Evolutionary conservation across 2,329 filamentous ascomycete species (phyloP).

Genomic region (Diaporthe ampelina): DNA sequence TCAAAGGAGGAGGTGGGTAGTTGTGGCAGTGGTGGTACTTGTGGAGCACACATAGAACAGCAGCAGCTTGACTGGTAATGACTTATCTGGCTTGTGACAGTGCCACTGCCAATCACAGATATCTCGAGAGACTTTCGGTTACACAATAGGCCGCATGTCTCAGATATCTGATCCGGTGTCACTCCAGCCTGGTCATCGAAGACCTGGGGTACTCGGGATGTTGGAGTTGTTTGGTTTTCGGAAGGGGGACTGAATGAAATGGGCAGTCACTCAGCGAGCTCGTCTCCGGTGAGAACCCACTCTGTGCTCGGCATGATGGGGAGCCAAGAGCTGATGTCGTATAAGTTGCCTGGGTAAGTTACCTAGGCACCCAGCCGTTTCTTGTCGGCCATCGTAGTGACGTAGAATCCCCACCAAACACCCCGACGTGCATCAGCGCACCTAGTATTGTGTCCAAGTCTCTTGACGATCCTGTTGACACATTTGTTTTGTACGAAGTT

Average conservation of each 20-base stretch:
- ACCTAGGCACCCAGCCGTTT: not conserved
- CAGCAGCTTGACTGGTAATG: conserved; percentile 22
- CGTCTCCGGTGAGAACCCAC: not conserved
- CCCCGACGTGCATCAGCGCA: not conserved
- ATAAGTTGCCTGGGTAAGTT: not conserved
- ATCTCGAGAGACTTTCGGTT: not conserved
- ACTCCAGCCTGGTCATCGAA: no score
- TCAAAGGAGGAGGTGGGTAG: not conserved
- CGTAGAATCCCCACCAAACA: not conserved
- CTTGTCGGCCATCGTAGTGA: not conserved
- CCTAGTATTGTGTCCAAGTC: no score
- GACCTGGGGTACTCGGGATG: no score
- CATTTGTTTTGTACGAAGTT: no score
- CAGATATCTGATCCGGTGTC: not conserved
- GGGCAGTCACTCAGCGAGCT: no score
- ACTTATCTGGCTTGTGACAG: not conserved
- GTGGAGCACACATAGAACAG: not conserved
- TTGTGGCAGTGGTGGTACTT: not conserved
- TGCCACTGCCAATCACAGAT: not conserved
- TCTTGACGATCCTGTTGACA: no score
- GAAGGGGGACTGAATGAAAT: no score
- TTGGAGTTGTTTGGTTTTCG: no score
- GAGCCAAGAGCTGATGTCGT: conserved; percentile 25
- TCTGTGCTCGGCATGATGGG: not conserved
- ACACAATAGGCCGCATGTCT: not conserved